phyloP scores from a whole-genome alignment of 2,329 filamentous ascomycete species.

The Beauveria sp. region DNA sequence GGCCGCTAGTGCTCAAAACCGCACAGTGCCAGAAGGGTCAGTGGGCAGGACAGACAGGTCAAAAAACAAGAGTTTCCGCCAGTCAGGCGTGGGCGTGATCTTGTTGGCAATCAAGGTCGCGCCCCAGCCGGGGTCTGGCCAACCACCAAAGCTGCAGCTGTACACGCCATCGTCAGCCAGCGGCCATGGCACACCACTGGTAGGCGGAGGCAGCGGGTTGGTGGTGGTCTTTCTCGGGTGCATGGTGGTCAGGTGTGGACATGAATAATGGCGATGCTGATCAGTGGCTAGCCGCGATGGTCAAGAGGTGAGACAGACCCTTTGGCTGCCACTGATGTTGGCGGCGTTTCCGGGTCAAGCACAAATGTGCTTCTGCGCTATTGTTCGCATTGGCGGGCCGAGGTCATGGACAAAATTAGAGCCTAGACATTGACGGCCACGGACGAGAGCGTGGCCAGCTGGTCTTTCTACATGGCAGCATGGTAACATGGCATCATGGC shows the following conservation, averaged over 20 bases:
- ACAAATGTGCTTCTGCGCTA: not conserved
- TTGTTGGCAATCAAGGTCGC: not conserved
- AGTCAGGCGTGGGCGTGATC: not conserved
- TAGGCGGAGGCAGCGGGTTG: no score
- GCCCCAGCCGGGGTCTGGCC: not conserved
- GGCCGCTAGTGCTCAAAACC: conserved; percentile 1
- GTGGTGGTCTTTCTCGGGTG: no score
- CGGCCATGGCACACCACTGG: not conserved
- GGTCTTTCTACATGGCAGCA: not conserved
- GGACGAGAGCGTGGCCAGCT: not conserved
- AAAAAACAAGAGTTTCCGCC: not conserved
- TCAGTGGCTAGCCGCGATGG: not conserved
- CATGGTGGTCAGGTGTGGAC: not conserved
- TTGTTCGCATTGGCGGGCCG: not conserved
- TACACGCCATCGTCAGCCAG: no score
- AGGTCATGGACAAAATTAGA: not conserved
- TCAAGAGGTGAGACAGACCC: conserved; percentile 1
- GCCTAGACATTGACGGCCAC: conserved; percentile 4
- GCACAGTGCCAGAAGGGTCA: not conserved
- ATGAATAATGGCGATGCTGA: not conserved
- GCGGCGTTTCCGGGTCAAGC: not conserved
- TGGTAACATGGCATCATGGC: not conserved
- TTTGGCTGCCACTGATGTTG: not conserved
- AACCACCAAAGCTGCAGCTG: not conserved
- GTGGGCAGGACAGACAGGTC: not conserved